Base-by-base conservation (phyloP, 192 early-diverging fungal genomes). In the Chytriomyces confervae region DNA sequence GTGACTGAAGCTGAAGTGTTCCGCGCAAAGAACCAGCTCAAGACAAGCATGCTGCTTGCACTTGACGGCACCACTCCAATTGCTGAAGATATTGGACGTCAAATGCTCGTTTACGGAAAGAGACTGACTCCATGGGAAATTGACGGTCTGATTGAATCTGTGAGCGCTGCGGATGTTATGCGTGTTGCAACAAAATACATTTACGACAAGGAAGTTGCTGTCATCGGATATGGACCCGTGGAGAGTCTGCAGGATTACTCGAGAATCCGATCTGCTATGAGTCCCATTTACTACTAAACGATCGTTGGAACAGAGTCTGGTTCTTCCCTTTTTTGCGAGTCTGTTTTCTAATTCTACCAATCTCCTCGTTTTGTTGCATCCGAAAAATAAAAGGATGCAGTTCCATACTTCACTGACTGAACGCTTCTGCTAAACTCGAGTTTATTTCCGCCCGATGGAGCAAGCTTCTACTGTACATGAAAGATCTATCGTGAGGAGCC, bases 11-110 rank as follows among this genome's bases (percentile, higher is more conserved):
- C 89, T 66, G 97, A 98, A 85, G 94, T 99, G 23, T 94, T 95
- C 86, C 92, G 96, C 78, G 97, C 97, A 79, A 98, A 98, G 90
- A 95, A 97, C 87, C 96, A 98, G 87, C 92, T 99, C 79, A 99
- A 98, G 90, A 95, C 96, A 5, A 89, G 91, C 29, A 89, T 99
- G 51, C 86, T 99, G 23, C 90, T 98, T 60, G 85, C 91, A 77
- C 87, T 99, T 50, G 96, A 99, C 81, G 96, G 97, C 51, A 96
- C 93, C 77, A 97, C 96, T 1, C 93, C 97, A n/a, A 88, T 98
- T 77, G 94, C 95, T 49, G 96, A 98, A 86, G 97, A 99, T 79
- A 97, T 99, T 88, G 97, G 96, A 65, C 93, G 96, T 82, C 97
- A 99, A 84, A 84, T 98, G 76, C 87, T 99, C 61, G 95, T 94